Percentiles rank a stretch among this genome's conserved stretches.
phyloP scores from a whole-genome alignment of 83 land plant genomes.

The Picea abies region DNA sequence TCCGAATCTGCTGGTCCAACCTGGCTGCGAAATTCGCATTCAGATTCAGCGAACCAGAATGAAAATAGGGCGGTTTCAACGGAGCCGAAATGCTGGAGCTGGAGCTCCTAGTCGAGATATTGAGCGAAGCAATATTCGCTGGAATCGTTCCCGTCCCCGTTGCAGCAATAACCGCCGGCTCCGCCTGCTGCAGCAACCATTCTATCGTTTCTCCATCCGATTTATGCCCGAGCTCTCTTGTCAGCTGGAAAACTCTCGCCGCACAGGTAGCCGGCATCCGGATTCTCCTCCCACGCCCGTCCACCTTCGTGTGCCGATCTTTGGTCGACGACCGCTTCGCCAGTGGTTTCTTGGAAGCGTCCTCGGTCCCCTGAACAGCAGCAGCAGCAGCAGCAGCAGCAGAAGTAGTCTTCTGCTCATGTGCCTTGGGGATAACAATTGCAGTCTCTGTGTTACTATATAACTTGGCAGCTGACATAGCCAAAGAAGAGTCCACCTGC shows the following conservation, averaged over 20 bases:
- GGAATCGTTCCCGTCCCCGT: slow-evolving; percentile 90
- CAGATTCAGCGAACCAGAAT: slow-evolving; percentile 1
- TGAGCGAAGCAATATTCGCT: slow-evolving; percentile 71
- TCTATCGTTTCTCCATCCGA: slow-evolving; percentile 52
- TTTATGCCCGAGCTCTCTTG: slow-evolving; percentile 51
- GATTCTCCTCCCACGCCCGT: slow-evolving; percentile 41
- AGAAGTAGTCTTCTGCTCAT: background rate
- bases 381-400: background rate
- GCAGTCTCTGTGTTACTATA: background rate
- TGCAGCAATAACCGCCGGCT: slow-evolving; percentile 55
- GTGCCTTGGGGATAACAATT: background rate
- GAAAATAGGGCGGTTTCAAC: slow-evolving; percentile 21
- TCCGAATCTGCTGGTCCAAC: slow-evolving; percentile 27
- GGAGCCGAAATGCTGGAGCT: slow-evolving; percentile 60
- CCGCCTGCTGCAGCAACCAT: slow-evolving; percentile 49
- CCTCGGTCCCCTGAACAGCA: background rate
- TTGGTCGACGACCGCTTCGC: slow-evolving; percentile 35
- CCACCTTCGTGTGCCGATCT: slow-evolving; percentile 51
- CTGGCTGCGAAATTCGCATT: slow-evolving; percentile 26
- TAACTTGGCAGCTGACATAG: slow-evolving; percentile 1
- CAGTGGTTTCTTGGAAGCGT: slow-evolving; percentile 16
- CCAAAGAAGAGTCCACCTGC: slow-evolving; percentile 10
- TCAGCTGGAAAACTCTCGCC: slow-evolving; percentile 50
- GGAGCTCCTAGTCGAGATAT: slow-evolving; percentile 68
- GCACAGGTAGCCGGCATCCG: slow-evolving; percentile 54